Percentiles rank a stretch among this genome's conserved stretches.
Evolutionary conservation across 257 asterid species (phyloP).

Genomic region (Misopates orontium): DNA sequence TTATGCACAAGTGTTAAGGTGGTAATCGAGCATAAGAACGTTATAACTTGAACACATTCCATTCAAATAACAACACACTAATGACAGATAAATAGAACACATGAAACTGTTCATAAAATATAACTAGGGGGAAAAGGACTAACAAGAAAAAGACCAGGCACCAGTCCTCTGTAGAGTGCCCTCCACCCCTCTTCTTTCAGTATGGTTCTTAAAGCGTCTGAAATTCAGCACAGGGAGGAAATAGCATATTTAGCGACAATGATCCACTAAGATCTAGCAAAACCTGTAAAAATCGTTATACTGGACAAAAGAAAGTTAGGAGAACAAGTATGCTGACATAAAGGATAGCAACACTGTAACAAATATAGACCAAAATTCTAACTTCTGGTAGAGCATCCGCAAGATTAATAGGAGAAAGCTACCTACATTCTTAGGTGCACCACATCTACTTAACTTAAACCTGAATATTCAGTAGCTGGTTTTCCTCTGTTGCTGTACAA

Average conservation of each 20-base stretch:
- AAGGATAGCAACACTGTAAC: slow-evolving; percentile 15
- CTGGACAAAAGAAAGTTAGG: slow-evolving; percentile 12
- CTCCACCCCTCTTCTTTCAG: slow-evolving; percentile 94
- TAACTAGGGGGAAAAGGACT: slow-evolving; percentile 29
- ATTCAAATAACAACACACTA: slow-evolving; percentile 5
- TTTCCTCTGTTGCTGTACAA: not conserved
- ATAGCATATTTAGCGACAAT: slow-evolving; percentile 12
- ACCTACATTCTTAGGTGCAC: not conserved
- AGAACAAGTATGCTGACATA: slow-evolving; percentile 16
- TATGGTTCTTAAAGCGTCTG: slow-evolving; percentile 93
- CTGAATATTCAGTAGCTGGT: not conserved
- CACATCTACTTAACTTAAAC: not conserved
- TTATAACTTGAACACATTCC: not conserved
- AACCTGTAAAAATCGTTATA: not conserved
- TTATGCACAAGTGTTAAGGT: slow-evolving; percentile 4
- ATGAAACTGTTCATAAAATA: slow-evolving; percentile 1
- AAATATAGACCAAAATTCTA: slow-evolving; percentile 13
- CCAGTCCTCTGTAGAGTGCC: slow-evolving; percentile 86
- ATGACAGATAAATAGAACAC: slow-evolving; percentile 10
- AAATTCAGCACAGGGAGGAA: slow-evolving; percentile 27
- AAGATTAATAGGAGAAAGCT: not conserved
- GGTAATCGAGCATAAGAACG: slow-evolving; percentile 9
- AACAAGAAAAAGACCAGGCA: slow-evolving; percentile 88
- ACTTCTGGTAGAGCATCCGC: slow-evolving; percentile 9
- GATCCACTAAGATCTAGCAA: not conserved